Conservation (phyloP, 345 rosid species). For the Stellera chamaejasme region DNA sequence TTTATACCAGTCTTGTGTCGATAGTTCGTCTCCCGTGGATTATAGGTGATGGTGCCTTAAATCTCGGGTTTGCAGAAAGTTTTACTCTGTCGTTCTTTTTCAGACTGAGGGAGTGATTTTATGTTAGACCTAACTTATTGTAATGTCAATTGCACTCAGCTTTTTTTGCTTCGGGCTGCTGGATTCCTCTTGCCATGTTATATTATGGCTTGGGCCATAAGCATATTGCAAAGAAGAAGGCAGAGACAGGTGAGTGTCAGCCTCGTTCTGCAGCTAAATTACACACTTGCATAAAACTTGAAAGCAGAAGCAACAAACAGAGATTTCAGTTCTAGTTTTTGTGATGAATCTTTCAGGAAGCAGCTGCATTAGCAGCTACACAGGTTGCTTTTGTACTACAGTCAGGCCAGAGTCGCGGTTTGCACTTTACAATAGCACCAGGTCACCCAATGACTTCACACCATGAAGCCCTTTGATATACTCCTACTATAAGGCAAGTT, state of each 20-base stretch:
- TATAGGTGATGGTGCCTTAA: too few species aligned
- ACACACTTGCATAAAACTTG: not conserved
- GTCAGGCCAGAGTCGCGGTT: constrained; percentile 65
- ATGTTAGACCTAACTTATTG: too few species aligned
- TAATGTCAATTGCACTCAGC: constrained; percentile 31
- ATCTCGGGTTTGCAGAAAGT: too few species aligned
- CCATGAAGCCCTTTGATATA: constrained; percentile 39
- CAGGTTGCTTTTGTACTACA: constrained; percentile 83
- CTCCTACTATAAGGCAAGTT: not conserved
- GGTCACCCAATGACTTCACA: constrained; percentile 30
- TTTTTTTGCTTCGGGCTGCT: constrained; percentile 73
- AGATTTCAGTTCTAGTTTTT: constrained; percentile 8
- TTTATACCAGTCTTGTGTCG: too few species aligned
- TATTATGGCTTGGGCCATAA: constrained; percentile 98
- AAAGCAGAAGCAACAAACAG: not conserved
- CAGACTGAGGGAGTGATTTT: not conserved
- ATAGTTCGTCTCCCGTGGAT: too few species aligned
- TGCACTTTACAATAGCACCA: constrained; percentile 63
- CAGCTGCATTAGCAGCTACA: constrained; percentile 73
- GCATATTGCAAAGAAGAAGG: constrained; percentile 78
- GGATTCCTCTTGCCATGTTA: constrained; percentile 91
- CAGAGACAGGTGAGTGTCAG: constrained; percentile 67
- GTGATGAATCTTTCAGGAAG: constrained; percentile 49
- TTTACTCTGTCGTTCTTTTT: not conserved
- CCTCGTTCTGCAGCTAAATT: constrained; percentile 3